A percentile compares a stretch with the other conserved stretches of the same genome.
These are phyloP conservation scores for Kickxella alabastrina DNA, from an alignment of 192 early-diverging fungal genomes.

Conservation along the genomic window DNA sequence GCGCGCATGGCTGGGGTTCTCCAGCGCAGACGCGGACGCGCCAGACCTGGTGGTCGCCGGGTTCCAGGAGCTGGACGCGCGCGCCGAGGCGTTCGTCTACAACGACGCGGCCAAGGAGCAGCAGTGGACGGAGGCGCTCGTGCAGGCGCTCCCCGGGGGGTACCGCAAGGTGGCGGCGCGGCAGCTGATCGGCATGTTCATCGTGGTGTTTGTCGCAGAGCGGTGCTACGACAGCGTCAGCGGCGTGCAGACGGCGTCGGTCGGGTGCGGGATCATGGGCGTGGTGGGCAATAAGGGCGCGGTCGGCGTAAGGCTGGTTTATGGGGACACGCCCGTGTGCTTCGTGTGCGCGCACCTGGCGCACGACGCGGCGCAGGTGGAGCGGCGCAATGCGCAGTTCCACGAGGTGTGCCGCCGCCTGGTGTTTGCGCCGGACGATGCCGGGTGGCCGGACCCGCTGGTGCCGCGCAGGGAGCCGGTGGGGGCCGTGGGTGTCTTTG, in stretches of 20 bases:
- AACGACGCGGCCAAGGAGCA: slow-evolving; percentile 74
- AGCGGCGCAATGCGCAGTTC: slow-evolving; percentile 87
- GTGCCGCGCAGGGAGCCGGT: slow-evolving; percentile 6
- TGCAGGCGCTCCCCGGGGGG: slow-evolving; percentile 56
- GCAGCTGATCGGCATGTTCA: slow-evolving; percentile 86
- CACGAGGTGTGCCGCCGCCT: slow-evolving; percentile 74
- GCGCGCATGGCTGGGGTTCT: slow-evolving; percentile 60
- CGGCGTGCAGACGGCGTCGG: slow-evolving; percentile 63
- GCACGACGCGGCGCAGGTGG: slow-evolving; percentile 70
- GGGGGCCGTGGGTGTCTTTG: slow-evolving; percentile 56
- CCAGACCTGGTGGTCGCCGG: slow-evolving; percentile 53
- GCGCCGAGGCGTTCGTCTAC: slow-evolving; percentile 79
- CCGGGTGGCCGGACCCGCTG: slow-evolving; percentile 24
- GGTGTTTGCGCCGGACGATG: slow-evolving; percentile 45
- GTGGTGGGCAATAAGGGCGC: slow-evolving; percentile 95
- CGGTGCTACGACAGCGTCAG: slow-evolving; percentile 52
- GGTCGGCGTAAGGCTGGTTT: slow-evolving; percentile 72
- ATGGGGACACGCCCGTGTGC: slow-evolving; percentile 75
- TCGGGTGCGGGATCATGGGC: slow-evolving; percentile 83
- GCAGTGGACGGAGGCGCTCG: slow-evolving; percentile 75
- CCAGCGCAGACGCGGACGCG: slow-evolving; percentile 16
- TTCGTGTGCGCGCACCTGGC: slow-evolving; percentile 93
- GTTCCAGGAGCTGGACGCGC: slow-evolving; percentile 90
- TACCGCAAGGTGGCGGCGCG: slow-evolving; percentile 71
- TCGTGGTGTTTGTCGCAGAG: slow-evolving; percentile 72